Base-by-base conservation (phyloP, 257 asterid genomes). In the Henckelia pumila region DNA sequence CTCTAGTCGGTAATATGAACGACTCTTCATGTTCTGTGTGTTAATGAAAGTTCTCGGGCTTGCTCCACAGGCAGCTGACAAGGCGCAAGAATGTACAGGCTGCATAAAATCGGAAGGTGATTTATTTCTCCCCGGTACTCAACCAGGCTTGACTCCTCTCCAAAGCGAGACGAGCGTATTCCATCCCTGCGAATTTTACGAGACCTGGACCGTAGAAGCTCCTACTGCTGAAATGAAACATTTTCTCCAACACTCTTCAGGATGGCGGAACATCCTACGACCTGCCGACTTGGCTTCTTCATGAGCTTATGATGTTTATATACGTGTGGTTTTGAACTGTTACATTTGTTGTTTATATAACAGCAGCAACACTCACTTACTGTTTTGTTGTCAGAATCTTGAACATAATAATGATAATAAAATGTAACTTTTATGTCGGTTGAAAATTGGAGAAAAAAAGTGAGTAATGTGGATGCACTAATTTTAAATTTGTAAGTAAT, bases 31-130 rank as follows among this genome's bases (percentile, higher is more conserved):
- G 19, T 4, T 16, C 1, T 28, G 50, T 32, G 30, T 28, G 6
- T 19, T 23, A 60, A 32, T 20, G 23, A 58, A 67, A 9, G 40
- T 40, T n/a, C 55, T 71, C n/a, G 40, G 26, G 8, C 78, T 40
- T 63, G 3, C 26, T 62, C 16, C 20, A 47, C 56, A 92, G 98
- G 91, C 97, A 59, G 82, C 91, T 24, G 98, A 92, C 77, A 86
- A 79, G 72, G 72, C 37, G 4, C 88, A 64, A 81, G 86, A 84
- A 63, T 75, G 74, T 32, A 82, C 89, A 0, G 98, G 98, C 20
- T 71, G 79, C 63, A 76, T 89, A 62, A 86, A 80, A 78, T 92
- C 98, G 0, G 95, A 89, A 81, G 96, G 96, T 8, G 98, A 92
- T 68, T 2, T 89, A 69, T 87, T 89, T 29, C 50, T 84, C 14